Conservation (phyloP, 2,329 filamentous ascomycete species). For the Hymenoscyphus occultus region DNA sequence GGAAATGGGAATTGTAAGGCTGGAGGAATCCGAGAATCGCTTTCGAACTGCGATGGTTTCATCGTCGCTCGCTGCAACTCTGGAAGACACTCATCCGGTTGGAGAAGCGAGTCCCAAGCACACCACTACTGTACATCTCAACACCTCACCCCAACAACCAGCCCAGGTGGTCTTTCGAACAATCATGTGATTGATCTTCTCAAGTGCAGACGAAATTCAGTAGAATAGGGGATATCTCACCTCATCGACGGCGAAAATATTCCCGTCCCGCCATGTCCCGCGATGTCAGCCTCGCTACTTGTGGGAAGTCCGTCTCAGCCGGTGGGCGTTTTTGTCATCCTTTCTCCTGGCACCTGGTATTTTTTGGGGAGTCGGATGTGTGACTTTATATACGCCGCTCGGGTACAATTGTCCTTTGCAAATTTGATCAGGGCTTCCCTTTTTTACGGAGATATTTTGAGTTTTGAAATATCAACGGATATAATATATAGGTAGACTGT, state of each 20-base stretch:
- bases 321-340: background rate
- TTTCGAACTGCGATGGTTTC: constrained; percentile 9
- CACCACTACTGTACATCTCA: background rate
- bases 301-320: background rate
- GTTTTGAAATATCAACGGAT: background rate
- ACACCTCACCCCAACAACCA: no score
- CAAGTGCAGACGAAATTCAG: background rate
- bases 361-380: background rate
- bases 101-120: constrained; percentile 9
- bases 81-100: constrained; percentile 8
- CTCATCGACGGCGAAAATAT: background rate
- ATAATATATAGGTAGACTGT: background rate
- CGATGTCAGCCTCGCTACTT: constrained; percentile 1
- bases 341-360: background rate
- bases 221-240: background rate
- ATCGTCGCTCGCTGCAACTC: background rate
- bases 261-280: background rate
- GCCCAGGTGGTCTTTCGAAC: background rate
- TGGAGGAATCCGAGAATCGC: background rate
- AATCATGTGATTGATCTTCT: background rate
- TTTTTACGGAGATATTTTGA: background rate
- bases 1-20: background rate
- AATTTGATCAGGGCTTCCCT: background rate
- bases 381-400: constrained; percentile 1
- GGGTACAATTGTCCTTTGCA: background rate